A percentile compares a stretch with the other conserved stretches of the same genome.
These are phyloP conservation scores for Cnidoscolus chayamansa DNA, from an alignment of 441 rosid genomes.

Conservation along the genomic window DNA sequence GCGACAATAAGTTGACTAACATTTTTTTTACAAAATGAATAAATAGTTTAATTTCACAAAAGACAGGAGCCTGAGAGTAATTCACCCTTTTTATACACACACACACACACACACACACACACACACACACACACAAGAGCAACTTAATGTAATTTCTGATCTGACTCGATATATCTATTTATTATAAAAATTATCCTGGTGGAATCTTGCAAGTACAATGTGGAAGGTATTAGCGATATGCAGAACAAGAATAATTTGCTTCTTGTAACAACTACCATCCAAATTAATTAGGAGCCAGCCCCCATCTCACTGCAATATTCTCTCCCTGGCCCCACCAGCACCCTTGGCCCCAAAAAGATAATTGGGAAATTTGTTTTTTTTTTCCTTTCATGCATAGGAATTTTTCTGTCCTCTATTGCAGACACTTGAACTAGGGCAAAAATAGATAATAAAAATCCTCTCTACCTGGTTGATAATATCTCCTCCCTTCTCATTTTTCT, in stretches of 20 bases:
- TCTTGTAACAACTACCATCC: not conserved
- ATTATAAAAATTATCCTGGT: not conserved
- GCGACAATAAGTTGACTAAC: too few relatives aligned
- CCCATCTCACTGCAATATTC: too few relatives aligned
- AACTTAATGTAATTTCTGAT: not conserved
- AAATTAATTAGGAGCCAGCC: not conserved
- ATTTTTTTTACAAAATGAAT: too few relatives aligned
- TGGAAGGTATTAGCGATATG: not conserved
- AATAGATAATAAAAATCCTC: not conserved
- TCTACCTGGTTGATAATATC: slow-evolving; percentile 84
- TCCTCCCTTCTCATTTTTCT: slow-evolving; percentile 78
- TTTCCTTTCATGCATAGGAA: too few relatives aligned
- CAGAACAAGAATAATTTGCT: not conserved
- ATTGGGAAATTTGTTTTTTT: too few relatives aligned
- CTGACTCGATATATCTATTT: not conserved
- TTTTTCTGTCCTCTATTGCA: not conserved
- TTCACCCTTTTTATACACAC: too few relatives aligned
- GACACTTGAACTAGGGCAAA: not conserved
- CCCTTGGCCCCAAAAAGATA: too few relatives aligned
- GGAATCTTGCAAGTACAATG: not conserved
- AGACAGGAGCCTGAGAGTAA: too few relatives aligned
- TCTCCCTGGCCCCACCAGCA: too few relatives aligned
- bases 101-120: too few relatives aligned
- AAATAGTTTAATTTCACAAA: too few relatives aligned
- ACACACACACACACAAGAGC: too few relatives aligned